A percentile compares a stretch with the other conserved stretches of the same genome.
Evolutionary conservation across 1,284 basidiomycete species (phyloP).

Genomic region (Irpex sp.): DNA sequence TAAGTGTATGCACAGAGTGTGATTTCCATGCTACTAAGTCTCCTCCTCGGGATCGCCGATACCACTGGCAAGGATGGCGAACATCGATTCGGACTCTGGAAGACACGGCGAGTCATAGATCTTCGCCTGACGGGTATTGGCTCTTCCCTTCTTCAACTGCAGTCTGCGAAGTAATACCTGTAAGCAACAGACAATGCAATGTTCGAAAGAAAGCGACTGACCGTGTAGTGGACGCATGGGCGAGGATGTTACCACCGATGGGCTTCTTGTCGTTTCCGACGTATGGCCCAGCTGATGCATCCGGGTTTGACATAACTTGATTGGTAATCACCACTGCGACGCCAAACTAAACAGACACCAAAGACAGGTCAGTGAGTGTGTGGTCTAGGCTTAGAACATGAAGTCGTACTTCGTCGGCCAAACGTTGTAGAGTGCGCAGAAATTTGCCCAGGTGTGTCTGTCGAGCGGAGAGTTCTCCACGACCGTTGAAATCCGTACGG

Average conservation of each 20-base stretch:
- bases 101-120: constrained; percentile 98
- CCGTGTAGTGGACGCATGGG: constrained; percentile 93
- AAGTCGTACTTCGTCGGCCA: constrained; percentile 87
- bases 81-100: constrained; percentile 95
- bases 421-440: constrained; percentile 85
- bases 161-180: constrained; percentile 43
- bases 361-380: not conserved
- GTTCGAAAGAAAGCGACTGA: constrained; percentile 27
- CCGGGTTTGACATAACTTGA: constrained; percentile 98
- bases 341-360: constrained; percentile 66
- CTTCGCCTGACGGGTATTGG: constrained; percentile 91
- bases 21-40: constrained; percentile 25
- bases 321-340: constrained; percentile 98
- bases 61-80: constrained; percentile 87
- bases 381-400: not conserved
- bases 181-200: not conserved
- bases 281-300: constrained; percentile 88
- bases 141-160: constrained; percentile 91
- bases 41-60: constrained; percentile 94
- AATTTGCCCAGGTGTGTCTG: constrained; percentile 99
- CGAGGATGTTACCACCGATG: constrained; percentile 96
- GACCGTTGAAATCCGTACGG: constrained; percentile 93
- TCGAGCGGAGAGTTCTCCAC: constrained; percentile 93
- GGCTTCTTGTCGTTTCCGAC: constrained; percentile 94
- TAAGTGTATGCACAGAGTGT: not conserved